Percentiles rank a stretch among this genome's conserved stretches.
Conservation (phyloP, 1,139 yeast species). For the Diutina rugosa region DNA sequence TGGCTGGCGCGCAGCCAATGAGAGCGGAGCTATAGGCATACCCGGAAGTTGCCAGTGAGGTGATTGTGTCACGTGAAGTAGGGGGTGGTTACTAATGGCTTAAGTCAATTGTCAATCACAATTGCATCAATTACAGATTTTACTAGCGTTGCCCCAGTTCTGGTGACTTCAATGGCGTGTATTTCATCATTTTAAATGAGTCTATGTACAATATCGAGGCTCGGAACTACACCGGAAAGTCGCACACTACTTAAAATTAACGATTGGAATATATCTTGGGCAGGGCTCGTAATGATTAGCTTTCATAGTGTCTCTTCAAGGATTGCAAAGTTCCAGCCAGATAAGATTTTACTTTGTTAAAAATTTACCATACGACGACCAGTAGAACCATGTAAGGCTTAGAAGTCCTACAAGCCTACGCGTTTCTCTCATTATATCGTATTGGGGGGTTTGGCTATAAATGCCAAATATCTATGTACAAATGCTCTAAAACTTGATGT, state of each 20-base stretch:
- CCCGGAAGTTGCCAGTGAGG: neutral
- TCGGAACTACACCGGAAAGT: neutral
- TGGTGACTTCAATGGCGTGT: neutral
- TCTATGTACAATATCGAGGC: neutral
- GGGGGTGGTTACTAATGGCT: no score
- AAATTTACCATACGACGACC: no score
- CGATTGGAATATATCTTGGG: neutral
- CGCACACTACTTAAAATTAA: neutral
- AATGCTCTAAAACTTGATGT: slow-evolving; percentile 29
- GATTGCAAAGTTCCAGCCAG: no score
- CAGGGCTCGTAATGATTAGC: neutral
- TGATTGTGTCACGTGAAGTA: neutral
- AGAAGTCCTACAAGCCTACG: neutral
- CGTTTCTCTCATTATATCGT: neutral
- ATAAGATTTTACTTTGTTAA: no score
- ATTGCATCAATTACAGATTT: no score
- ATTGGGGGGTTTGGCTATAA: neutral
- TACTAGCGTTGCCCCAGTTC: neutral
- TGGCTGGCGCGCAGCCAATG: slow-evolving; percentile 1
- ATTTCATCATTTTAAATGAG: neutral
- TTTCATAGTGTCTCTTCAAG: no score
- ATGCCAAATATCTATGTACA: neutral
- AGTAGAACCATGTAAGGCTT: no score
- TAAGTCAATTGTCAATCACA: neutral
- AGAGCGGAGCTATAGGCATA: neutral